A percentile compares a stretch with the other conserved stretches of the same genome.
Conservation (phyloP, 352 stramenopile species). For the Pythium grandisporangium region DNA sequence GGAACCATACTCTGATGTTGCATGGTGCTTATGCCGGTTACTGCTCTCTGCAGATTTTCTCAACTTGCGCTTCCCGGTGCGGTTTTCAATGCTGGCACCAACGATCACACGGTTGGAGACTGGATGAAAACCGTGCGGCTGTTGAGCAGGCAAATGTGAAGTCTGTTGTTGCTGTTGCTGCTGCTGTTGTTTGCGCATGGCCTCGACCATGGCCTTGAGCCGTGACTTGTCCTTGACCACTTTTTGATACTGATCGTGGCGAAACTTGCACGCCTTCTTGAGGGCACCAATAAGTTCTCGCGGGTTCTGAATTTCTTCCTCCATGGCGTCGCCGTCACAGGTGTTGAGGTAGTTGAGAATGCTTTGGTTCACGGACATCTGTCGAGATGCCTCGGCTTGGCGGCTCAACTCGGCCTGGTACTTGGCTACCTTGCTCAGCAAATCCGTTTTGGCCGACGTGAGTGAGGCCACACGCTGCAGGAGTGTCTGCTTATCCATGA, state of each 20-base stretch:
- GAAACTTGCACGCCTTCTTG: conserved; percentile 77
- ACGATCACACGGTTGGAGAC: too few relatives aligned
- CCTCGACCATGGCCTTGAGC: conserved; percentile 62
- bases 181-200: conserved; percentile 10
- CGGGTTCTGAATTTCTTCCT: conserved; percentile 74
- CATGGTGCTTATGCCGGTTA: conserved; percentile 20
- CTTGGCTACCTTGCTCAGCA: conserved; percentile 62
- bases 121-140: too few relatives aligned
- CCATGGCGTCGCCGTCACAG: conserved; percentile 50
- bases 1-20: conserved; percentile 11
- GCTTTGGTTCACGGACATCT: conserved; percentile 55
- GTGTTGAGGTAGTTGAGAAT: conserved; percentile 67
- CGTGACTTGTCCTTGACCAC: conserved; percentile 68
- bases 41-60: too few relatives aligned
- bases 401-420: conserved; percentile 70
- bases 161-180: conserved; percentile 8
- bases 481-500: conserved; percentile 51
- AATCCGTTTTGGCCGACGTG: conserved; percentile 36
- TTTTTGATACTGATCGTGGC: conserved; percentile 78
- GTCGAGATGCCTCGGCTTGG: conserved; percentile 36
- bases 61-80: conserved; percentile 7
- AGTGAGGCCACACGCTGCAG: conserved; percentile 35
- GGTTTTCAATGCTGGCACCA: not conserved
- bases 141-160: too few relatives aligned
- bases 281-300: conserved; percentile 63